These are phyloP conservation scores for Epichloe gansuensis DNA, from an alignment of 2,329 filamentous ascomycete species.

Conservation along the genomic window DNA sequence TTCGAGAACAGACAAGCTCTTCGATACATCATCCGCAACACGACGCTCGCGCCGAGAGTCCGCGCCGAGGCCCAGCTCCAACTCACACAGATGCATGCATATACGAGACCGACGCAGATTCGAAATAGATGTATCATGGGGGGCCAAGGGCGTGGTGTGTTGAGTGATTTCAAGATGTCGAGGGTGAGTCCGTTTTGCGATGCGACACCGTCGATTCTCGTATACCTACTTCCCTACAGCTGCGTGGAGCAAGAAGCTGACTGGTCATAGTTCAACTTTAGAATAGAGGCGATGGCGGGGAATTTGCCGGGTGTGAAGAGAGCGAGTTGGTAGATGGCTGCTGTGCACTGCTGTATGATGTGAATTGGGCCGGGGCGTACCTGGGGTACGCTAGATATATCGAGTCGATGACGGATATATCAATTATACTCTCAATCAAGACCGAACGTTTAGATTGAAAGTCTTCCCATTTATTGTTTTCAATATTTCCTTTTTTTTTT, in stretches of 20 bases:
- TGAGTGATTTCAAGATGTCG: conserved; percentile 84
- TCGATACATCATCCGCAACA: conserved; percentile 88
- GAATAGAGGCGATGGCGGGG: conserved; percentile 74
- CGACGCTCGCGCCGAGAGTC: conserved; percentile 64
- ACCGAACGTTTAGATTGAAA: too few relatives aligned
- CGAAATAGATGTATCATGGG: conserved; percentile 86
- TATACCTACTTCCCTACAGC: neutral
- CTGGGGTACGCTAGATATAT: too few relatives aligned
- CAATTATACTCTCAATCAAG: too few relatives aligned
- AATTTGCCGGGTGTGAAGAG: conserved; percentile 86
- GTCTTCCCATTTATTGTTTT: too few relatives aligned
- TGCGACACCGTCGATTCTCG: neutral
- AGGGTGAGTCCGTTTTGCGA: conserved; percentile 48
- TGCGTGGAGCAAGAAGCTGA: conserved; percentile 14
- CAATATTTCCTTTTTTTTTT: too few relatives aligned
- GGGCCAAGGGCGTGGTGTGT: conserved; percentile 85
- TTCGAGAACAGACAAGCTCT: conserved; percentile 61
- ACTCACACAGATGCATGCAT: conserved; percentile 88
- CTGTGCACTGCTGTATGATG: neutral
- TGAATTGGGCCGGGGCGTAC: neutral
- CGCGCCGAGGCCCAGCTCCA: conserved; percentile 89
- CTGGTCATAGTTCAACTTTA: conserved; percentile 67
- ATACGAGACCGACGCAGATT: conserved; percentile 87
- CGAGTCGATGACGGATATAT: too few relatives aligned
- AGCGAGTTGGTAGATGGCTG: conserved; percentile 69